Base-by-base conservation (phyloP, 306 rosid species). In the Prunus persica region DNA sequence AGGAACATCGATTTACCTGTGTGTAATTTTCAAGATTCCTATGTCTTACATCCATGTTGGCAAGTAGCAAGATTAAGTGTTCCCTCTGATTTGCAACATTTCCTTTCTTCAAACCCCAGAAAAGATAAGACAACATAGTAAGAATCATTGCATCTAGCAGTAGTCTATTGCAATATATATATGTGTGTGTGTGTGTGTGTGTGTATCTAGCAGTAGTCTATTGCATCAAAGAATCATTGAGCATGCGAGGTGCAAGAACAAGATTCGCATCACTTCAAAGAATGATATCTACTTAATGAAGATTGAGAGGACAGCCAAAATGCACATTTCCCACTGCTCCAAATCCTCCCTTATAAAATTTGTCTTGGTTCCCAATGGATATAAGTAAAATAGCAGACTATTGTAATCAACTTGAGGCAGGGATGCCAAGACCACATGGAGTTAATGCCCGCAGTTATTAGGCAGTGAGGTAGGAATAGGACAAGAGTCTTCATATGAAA, bases 51-150 rank as follows among this genome's bases (percentile, higher is more conserved):
- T 84, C 81, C 46, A 96, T 83, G 84, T 96, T 96, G 81, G 99
- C 98, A 84, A 96, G 97, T 54, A 96, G 83, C 86, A 96, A 77
- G 80, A 96, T 86, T 64, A 96, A 82, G 84, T 96, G 99, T 81
- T 96, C 99, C 89, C 98, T 89, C 83, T 96, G 99, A 83, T 96
- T 96, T 76, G 93, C 98, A 78, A 88, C 93, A 78, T 96, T 96
- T 85, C 98, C 99, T 92, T 92, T 92, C 99, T 96, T 85, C 81
- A 71, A 76, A 76, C 69, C 79, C 85, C 75, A 76, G 43, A 84
- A 77, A 77, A 82, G 22, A 83, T 56, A 50, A 70, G 55, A 74
- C 51, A 16, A 32, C 1, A 9, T 77, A 68, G 69, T 87, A 20
- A 79, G 84, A 81, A 24, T 24, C 25, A 24, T 24, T 24, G 25